A percentile compares a stretch with the other conserved stretches of the same genome.
phyloP scores from a whole-genome alignment of 805 yeast species.

The Lipomyces orientalis region DNA sequence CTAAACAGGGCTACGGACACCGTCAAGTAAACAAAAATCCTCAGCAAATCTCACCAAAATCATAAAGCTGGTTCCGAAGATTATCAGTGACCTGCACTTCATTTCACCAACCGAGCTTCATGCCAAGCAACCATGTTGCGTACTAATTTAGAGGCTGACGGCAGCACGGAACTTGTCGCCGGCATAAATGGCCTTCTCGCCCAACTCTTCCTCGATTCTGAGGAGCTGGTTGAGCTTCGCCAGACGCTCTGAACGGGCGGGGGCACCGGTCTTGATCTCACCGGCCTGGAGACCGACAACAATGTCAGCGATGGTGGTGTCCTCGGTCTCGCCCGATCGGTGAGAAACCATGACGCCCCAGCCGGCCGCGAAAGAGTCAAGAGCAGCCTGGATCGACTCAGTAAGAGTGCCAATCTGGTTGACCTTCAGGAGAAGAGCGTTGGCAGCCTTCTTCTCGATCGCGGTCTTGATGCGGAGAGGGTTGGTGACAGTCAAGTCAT shows the following conservation, averaged over 20 bases:
- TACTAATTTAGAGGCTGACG: constrained; percentile 13
- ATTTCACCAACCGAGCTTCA: constrained; percentile 4
- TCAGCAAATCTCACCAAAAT: not conserved
- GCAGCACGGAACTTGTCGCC: constrained; percentile 36
- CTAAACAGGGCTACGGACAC: not conserved
- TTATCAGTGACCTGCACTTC: constrained; percentile 21
- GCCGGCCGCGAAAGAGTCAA: constrained; percentile 91
- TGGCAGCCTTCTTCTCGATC: constrained; percentile 93
- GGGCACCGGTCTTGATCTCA: constrained; percentile 99
- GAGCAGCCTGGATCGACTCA: constrained; percentile 96
- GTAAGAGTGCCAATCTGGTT: constrained; percentile 98
- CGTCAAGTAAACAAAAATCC: not conserved
- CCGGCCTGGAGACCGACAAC: constrained; percentile 98
- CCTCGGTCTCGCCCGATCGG: constrained; percentile 99
- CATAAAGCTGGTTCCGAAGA: not conserved
- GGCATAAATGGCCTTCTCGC: constrained; percentile 84
- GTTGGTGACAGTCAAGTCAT: constrained; percentile 98
- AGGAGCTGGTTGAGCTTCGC: constrained; percentile 98
- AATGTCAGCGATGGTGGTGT: constrained; percentile 96
- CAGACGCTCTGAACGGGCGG: constrained; percentile 99
- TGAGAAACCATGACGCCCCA: constrained; percentile 99
- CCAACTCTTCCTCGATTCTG: constrained; percentile 98
- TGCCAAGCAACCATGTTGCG: not conserved
- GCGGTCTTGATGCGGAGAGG: constrained; percentile 93
- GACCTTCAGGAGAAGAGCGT: constrained; percentile 94